Evolutionary conservation across 345 rosid genomes (phyloP).

Genomic region (Acer saccharum): DNA sequence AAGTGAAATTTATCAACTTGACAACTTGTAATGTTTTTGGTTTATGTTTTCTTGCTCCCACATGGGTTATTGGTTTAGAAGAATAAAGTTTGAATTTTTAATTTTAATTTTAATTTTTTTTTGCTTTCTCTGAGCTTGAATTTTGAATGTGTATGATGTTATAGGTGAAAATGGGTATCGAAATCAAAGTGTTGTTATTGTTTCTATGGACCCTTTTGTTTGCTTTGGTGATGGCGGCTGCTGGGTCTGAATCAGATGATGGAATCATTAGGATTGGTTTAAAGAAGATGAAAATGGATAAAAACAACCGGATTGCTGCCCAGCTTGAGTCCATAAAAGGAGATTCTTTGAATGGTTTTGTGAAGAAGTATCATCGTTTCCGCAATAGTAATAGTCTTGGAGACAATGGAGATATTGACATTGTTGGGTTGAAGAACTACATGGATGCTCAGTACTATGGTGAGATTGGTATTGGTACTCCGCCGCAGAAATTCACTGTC

Average conservation of each 20-base stretch:
- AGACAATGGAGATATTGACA: constrained; percentile 47
- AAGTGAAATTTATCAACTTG: no score
- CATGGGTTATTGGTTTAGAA: no score
- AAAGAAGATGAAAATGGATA: constrained; percentile 69
- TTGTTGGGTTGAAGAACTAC: constrained; percentile 67
- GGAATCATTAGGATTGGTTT: constrained; percentile 68
- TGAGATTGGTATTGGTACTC: constrained; percentile 92
- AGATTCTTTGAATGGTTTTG: constrained; percentile 41
- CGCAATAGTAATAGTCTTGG: constrained; percentile 38
- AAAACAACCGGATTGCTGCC: constrained; percentile 55
- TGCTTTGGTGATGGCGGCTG: constrained; percentile 32
- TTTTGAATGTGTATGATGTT: constrained; percentile 3
- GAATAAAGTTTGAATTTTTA: no score
- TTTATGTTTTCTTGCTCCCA: no score
- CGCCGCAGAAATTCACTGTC: constrained; percentile 90
- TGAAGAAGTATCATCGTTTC: constrained; percentile 30
- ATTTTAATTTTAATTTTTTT: neutral
- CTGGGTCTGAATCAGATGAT: constrained; percentile 31
- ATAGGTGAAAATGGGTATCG: constrained; percentile 58
- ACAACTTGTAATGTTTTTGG: no score
- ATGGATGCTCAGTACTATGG: constrained; percentile 96
- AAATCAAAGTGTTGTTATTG: constrained; percentile 33
- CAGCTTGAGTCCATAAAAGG: constrained; percentile 53
- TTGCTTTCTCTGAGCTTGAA: neutral
- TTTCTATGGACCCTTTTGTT: constrained; percentile 46